These are phyloP conservation scores for Pharnaceum exiguum DNA, from an alignment of 148 eudicot species.

Conservation along the genomic window DNA sequence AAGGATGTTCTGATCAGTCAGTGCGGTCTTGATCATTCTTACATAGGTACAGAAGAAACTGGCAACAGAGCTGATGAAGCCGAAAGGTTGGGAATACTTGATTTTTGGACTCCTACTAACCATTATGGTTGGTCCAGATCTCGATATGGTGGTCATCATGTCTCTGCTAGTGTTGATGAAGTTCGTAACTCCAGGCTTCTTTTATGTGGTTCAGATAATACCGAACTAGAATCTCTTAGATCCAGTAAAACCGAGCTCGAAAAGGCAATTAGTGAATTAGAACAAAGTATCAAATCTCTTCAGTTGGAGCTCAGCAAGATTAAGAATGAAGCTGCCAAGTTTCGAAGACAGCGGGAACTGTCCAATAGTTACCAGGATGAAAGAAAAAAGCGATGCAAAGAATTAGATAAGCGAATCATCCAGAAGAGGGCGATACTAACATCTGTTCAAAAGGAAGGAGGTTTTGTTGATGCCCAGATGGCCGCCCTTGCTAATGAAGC, in stretches of 20 bases:
- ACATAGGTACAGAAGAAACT: slow-evolving; percentile 76
- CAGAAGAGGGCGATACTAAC: slow-evolving; percentile 46
- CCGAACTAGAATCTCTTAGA: slow-evolving; percentile 53
- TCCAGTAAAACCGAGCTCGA: slow-evolving; percentile 48
- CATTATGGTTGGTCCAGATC: slow-evolving; percentile 82
- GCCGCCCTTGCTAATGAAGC: slow-evolving; percentile 49
- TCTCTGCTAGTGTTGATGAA: slow-evolving; percentile 68
- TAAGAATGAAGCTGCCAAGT: slow-evolving; percentile 73
- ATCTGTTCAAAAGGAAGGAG: slow-evolving; percentile 51
- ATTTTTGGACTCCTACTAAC: slow-evolving; percentile 92
- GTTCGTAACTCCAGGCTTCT: slow-evolving; percentile 60
- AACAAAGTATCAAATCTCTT: slow-evolving; percentile 37
- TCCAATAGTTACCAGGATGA: slow-evolving; percentile 26
- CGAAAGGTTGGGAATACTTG: slow-evolving; percentile 48
- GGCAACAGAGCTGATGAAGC: slow-evolving; percentile 74
- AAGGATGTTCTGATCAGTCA: slow-evolving; percentile 74
- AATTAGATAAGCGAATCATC: slow-evolving; percentile 52
- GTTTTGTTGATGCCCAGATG: slow-evolving; percentile 44
- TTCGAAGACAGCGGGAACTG: slow-evolving; percentile 65
- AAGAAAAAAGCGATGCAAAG: slow-evolving; percentile 48
- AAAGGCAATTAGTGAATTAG: slow-evolving; percentile 35
- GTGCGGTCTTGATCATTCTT: slow-evolving; percentile 61
- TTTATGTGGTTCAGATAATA: slow-evolving; percentile 54
- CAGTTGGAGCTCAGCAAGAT: slow-evolving; percentile 42
- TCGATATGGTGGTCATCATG: slow-evolving; percentile 78